phyloP scores from a whole-genome alignment of 2,329 filamentous ascomycete species.

The Neopestalotiopsis sp. region DNA sequence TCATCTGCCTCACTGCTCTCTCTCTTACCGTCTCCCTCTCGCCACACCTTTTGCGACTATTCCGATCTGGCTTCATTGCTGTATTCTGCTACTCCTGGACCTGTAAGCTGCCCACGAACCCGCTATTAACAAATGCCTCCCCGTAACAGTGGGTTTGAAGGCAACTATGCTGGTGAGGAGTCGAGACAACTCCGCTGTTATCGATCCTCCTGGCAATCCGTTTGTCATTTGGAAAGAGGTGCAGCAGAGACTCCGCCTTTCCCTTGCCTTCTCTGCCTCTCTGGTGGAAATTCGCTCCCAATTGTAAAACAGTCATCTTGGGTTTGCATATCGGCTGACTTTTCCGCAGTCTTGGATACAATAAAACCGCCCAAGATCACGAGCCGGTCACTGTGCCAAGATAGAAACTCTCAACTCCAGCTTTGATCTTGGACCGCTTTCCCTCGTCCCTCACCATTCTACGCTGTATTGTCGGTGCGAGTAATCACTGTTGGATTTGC shows the following conservation, averaged over 20 bases:
- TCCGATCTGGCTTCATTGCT: not conserved
- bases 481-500: not conserved
- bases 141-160: not conserved
- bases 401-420: not conserved
- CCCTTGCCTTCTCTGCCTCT: not conserved
- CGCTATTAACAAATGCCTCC: not conserved
- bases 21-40: not conserved
- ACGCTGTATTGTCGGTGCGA: constrained; percentile 5
- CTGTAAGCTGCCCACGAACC: not conserved
- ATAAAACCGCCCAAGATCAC: not conserved
- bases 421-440: not conserved
- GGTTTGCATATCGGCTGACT: not conserved
- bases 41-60: not conserved
- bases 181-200: not conserved
- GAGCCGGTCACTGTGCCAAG: not conserved
- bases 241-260: not conserved
- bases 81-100: not conserved
- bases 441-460: constrained; percentile 13
- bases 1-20: not conserved
- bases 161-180: not conserved
- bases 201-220: not conserved
- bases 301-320: not conserved
- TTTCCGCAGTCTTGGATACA: constrained; percentile 1
- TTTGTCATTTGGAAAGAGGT: not conserved
- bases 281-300: not conserved